Base-by-base conservation (phyloP, 257 asterid genomes). In the Handroanthus guayacan region DNA sequence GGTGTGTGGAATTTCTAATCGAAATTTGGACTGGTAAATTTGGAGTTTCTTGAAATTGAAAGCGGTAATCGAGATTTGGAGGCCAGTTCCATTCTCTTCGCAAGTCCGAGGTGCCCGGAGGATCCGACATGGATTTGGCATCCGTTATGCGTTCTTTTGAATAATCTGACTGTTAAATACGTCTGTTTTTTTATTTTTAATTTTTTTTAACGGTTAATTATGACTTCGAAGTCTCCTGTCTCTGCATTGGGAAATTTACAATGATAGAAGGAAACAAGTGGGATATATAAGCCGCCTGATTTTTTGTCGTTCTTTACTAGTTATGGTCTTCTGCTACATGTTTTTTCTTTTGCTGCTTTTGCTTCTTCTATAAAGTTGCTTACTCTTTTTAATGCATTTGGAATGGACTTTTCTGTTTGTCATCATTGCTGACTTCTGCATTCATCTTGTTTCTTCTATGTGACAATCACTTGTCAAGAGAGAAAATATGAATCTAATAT, bases 371-470 rank as follows among this genome's bases (percentile, higher is more conserved):
- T 36, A 36, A 20, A 55, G 57, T 75, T 38, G 38, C 9, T 41
- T 64, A 39, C n/a, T 39, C 6, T 39, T 39, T 39, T 7, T 39
- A 39, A 39, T 39, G 44, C 44, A 39, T 39, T n/a, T n/a, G n/a
- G 44, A 39, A 48, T 47, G 67, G 67, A 37, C 10, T 41, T 72
- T 18, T 60, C 67, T 61, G 39, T 39, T 67, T 41, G 17, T n/a
- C 51, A 55, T 51, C 58, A 58, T 61, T 57, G 83, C 16, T 39
- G 43, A 17, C 62, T 7, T 52, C 13, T 55, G 70, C 34, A 11
- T 44, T 18, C 45, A 20, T 64, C 45, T 58, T 62, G 67, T 54
- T 71, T 63, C 63, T 56, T 56, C 8, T 25, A 9, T 55, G 31
- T 38, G 10, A 71, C 38, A n/a, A 55, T 52, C 57, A 62, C 51